Conservation (phyloP, 1,284 basidiomycete species). For the Hypsizygus ulmarius region DNA sequence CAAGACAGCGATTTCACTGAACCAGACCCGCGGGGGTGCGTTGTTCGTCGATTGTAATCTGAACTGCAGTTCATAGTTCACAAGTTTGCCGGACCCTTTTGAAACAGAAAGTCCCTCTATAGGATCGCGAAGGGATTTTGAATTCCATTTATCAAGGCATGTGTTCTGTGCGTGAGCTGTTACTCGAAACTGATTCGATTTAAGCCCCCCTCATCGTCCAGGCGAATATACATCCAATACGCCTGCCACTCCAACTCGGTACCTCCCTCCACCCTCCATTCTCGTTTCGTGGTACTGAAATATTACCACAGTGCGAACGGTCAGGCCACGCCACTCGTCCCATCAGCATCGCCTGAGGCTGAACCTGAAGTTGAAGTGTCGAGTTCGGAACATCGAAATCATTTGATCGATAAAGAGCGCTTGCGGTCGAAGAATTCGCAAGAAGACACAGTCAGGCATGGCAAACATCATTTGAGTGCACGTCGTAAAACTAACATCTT, state of each 20-base stretch:
- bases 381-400: too few species aligned
- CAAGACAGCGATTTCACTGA: slow-evolving; percentile 2
- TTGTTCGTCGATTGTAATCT: background rate
- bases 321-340: too few species aligned
- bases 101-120: background rate
- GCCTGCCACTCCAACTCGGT: slow-evolving; percentile 16
- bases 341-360: too few species aligned
- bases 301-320: too few species aligned
- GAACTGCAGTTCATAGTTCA: background rate
- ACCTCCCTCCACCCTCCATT: background rate
- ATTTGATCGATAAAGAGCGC: too few species aligned
- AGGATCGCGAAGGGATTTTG: background rate
- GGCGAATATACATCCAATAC: background rate
- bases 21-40: background rate
- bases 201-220: slow-evolving; percentile 11
- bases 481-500: too few species aligned
- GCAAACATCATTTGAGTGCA: too few species aligned
- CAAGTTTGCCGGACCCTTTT: slow-evolving; percentile 13
- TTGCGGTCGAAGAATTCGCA: too few species aligned
- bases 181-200: background rate
- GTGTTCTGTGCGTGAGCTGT: background rate
- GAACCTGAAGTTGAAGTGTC: too few species aligned
- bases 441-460: too few species aligned
- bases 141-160: slow-evolving; percentile 9
- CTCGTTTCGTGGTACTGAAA: too few species aligned